Evolutionary conservation across 306 rosid genomes (phyloP).

Genomic region (Arachis hypogaea): DNA sequence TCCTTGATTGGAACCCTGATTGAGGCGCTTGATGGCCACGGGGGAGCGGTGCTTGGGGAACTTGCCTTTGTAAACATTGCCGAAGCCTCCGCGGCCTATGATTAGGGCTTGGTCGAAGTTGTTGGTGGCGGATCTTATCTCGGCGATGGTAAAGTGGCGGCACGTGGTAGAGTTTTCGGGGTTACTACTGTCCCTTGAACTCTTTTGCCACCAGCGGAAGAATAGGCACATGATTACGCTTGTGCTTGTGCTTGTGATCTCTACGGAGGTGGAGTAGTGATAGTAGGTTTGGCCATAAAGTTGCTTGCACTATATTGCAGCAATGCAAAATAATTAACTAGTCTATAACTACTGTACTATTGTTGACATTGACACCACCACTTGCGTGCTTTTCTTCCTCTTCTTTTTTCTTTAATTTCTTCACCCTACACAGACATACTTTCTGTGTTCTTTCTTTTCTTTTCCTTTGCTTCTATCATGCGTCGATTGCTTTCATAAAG

Average conservation of each 20-base stretch:
- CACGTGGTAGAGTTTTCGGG: background rate
- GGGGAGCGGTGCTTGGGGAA: background rate
- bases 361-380: no score
- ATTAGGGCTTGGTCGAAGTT: constrained; percentile 33
- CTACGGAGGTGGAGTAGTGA: background rate
- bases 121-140: constrained; percentile 47
- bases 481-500: no score
- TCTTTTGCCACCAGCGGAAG: background rate
- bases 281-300: no score
- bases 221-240: constrained; percentile 24
- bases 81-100: constrained; percentile 50
- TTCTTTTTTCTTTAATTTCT: background rate
- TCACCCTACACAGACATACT: no score
- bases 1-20: constrained; percentile 46
- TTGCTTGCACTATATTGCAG: no score
- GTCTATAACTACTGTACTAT: no score
- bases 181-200: background rate
- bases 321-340: no score
- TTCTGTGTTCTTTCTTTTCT: no score
- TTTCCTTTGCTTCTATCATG: no score
- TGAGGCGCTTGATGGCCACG: constrained; percentile 47
- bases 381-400: background rate
- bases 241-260: background rate
- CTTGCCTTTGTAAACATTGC: constrained; percentile 43
- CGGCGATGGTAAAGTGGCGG: constrained; percentile 37